Conservation (phyloP, 202 grass and related monocot species). For the Setaria viridis region DNA sequence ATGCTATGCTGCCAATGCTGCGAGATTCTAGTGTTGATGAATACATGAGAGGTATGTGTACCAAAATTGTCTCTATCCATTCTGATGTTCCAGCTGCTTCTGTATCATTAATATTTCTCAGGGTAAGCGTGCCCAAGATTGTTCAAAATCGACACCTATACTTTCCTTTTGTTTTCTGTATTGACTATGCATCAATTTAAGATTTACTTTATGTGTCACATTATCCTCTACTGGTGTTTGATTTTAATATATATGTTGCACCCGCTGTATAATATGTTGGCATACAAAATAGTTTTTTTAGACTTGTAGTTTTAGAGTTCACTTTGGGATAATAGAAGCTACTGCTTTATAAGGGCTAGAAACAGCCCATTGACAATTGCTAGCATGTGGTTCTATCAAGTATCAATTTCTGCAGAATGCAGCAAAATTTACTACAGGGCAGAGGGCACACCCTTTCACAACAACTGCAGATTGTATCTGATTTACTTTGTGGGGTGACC, state of each 20-base stretch:
- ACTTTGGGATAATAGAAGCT: background rate
- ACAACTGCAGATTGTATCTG: background rate
- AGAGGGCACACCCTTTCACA: background rate
- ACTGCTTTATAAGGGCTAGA: background rate
- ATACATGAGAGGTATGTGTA: slow-evolving; percentile 64
- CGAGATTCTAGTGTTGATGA: slow-evolving; percentile 56
- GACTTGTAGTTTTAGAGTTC: background rate
- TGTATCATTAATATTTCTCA: background rate
- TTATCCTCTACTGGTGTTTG: background rate
- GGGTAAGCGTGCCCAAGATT: slow-evolving; percentile 13
- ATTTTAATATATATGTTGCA: background rate
- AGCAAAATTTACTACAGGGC: background rate
- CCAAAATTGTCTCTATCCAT: slow-evolving; percentile 6
- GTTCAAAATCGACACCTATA: background rate
- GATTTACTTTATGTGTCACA: background rate
- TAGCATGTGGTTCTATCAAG: background rate
- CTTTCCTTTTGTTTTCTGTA: background rate
- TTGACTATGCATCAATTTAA: background rate
- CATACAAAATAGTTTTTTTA: background rate
- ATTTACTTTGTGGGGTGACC: too few relatives aligned
- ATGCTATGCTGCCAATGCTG: slow-evolving; percentile 43
- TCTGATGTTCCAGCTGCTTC: slow-evolving; percentile 10
- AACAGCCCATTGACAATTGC: background rate
- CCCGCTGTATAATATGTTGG: background rate
- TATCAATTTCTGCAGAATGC: background rate